Evolutionary conservation across 2,329 filamentous ascomycete species (phyloP), one percentile per base, ranked within the genome.

Genomic region (Metarhizium album): DNA sequence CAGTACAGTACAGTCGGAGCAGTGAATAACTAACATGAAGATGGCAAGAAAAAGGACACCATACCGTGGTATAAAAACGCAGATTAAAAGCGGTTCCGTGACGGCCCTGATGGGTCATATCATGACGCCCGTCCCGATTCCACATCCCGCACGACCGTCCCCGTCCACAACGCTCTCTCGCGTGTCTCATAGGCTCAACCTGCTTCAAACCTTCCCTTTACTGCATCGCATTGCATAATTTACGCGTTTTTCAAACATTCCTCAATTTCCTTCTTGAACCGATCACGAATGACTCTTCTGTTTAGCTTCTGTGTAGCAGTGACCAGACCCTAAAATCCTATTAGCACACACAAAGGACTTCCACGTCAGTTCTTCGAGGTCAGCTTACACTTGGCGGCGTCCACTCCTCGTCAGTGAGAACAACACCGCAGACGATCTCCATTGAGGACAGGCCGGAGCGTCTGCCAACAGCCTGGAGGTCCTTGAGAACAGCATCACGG

Each of bases 381-480:
- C 37, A 52, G 78, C 86, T 83, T 73, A 91, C 87, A 64, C 83
- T 93, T 53, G 82, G 78, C 49, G 89, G 86, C 50, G 85, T 91
- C 89, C 89, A 95, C 67, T 94, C 89, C 63, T 91, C 88, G 57
- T 91, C 86, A 0, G 84, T 82, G 51, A 95, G 67, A 24, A 91
- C 86, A 20, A 91, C 83, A 47, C 84, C 87, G 29, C 82, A 77
- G 40, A 95, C 75, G 55, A 84, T 82, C 73, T 94, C 88, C 53
- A 93, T 83, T 9, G 79, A 74, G 1, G 74, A 72, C 46, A 94
- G 72, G 20, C 85, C 84, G 29, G 80, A 82, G 59, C 76, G 79
- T 69, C 76, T 81, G 18, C 79, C 88, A 22, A 77, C 74, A 9
- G 69, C 66, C 58, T 86, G 76, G 54, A 94, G 69, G 60, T 89